Conservation (phyloP, 371 early-diverging fungal species). For the Mortierella sp. region DNA sequence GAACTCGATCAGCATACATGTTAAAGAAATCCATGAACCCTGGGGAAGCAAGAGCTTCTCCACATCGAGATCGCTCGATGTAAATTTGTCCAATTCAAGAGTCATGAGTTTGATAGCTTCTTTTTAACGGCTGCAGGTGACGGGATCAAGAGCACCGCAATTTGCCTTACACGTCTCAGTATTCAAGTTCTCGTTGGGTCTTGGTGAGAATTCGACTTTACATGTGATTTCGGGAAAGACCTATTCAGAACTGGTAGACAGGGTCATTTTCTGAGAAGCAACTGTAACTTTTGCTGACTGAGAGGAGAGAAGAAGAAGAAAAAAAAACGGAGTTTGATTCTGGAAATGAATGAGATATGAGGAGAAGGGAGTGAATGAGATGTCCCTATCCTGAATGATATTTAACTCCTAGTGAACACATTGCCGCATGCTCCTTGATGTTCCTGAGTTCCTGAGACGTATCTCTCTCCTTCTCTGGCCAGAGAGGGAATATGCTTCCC, state of each 20-base stretch:
- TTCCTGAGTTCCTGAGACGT: too few relatives aligned
- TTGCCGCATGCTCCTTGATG: too few relatives aligned
- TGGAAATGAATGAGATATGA: too few relatives aligned
- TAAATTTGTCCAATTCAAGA: conserved; percentile 75
- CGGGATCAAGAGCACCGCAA: conserved; percentile 66
- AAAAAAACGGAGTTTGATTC: too few relatives aligned
- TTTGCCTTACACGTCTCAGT: conserved; percentile 66
- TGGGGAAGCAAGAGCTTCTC: conserved; percentile 52
- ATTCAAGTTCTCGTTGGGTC: conserved; percentile 67
- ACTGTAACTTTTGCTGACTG: conserved; percentile 5
- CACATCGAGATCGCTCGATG: conserved; percentile 82
- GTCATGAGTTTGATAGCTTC: conserved; percentile 72
- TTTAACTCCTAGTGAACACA: too few relatives aligned
- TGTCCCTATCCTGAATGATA: too few relatives aligned
- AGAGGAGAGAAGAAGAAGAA: background rate
- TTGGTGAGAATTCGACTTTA: conserved; percentile 67
- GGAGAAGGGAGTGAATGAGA: too few relatives aligned
- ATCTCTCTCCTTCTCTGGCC: too few relatives aligned
- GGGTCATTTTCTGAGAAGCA: conserved; percentile 2
- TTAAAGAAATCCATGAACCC: conserved; percentile 54
- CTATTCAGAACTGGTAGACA: conserved; percentile 35
- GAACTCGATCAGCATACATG: conserved; percentile 50
- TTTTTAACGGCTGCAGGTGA: conserved; percentile 62
- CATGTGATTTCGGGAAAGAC: conserved; percentile 58
- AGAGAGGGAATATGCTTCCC: too few relatives aligned